A percentile compares a stretch with the other conserved stretches of the same genome.
These are phyloP conservation scores for Cadophora malorum DNA, from an alignment of 2,329 filamentous ascomycete species.

Conservation along the genomic window DNA sequence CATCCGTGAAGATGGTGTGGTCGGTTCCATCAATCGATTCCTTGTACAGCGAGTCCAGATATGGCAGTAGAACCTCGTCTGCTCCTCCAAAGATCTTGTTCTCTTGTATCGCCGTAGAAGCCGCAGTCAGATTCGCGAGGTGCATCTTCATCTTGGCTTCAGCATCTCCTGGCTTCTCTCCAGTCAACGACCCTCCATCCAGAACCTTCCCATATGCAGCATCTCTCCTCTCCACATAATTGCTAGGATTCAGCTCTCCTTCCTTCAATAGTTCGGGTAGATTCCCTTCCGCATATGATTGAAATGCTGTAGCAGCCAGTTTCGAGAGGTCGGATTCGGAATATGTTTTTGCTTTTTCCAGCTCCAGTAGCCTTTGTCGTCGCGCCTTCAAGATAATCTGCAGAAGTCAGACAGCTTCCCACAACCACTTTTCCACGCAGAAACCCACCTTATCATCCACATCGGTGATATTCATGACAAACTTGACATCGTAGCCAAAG, in stretches of 20 bases:
- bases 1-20: slow-evolving; percentile 80
- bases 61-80: slow-evolving; percentile 77
- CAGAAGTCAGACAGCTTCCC: slow-evolving; percentile 16
- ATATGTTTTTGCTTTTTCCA: slow-evolving; percentile 73
- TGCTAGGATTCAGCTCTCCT: slow-evolving; percentile 54
- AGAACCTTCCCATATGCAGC: slow-evolving; percentile 60
- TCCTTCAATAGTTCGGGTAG: slow-evolving; percentile 57
- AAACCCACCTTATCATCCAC: slow-evolving; percentile 62
- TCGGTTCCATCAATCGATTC: slow-evolving; percentile 66
- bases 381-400: slow-evolving; percentile 75
- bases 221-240: slow-evolving; percentile 58
- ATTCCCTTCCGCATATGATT: slow-evolving; percentile 60
- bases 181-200: slow-evolving; percentile 60
- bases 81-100: slow-evolving; percentile 59
- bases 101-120: slow-evolving; percentile 56
- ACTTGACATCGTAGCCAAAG: slow-evolving; percentile 70
- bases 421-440: background rate
- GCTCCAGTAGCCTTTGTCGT: slow-evolving; percentile 81
- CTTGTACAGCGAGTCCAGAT: slow-evolving; percentile 75
- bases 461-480: slow-evolving; percentile 78
- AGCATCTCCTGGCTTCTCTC: slow-evolving; percentile 60
- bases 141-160: slow-evolving; percentile 80
- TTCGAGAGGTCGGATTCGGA: slow-evolving; percentile 54
- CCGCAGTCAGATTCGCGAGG: slow-evolving; percentile 54
- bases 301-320: slow-evolving; percentile 60